Conservation (phyloP, 345 rosid species). For the Limnanthes douglasii region DNA sequence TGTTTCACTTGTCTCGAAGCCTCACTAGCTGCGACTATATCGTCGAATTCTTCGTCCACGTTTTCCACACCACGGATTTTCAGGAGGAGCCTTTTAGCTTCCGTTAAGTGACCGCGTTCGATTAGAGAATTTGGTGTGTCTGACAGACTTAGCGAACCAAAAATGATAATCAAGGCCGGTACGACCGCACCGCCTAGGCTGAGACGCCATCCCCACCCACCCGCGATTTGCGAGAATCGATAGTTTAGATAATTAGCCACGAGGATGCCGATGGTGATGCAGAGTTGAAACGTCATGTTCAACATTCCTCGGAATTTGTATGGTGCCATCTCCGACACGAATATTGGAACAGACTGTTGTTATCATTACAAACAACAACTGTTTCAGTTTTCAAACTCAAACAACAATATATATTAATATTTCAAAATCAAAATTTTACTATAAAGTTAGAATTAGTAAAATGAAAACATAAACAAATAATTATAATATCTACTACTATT, state of each 20-base stretch:
- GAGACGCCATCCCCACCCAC: constrained; percentile 25
- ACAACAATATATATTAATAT: too few species aligned
- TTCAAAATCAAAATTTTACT: too few species aligned
- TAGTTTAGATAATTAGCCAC: constrained; percentile 19
- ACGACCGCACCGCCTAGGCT: constrained; percentile 18
- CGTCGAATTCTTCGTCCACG: constrained; percentile 19
- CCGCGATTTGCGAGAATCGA: too few species aligned
- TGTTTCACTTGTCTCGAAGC: constrained; percentile 15
- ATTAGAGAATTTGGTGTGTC: constrained; percentile 25
- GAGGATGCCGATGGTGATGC: constrained; percentile 20
- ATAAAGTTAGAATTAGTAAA: too few species aligned
- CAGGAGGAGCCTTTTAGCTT: constrained; percentile 11
- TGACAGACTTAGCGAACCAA: constrained; percentile 14
- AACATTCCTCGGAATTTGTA: constrained; percentile 19
- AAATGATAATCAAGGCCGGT: constrained; percentile 16
- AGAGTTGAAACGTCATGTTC: constrained; percentile 20
- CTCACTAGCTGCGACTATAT: constrained; percentile 12
- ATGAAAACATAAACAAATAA: too few species aligned
- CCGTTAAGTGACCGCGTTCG: constrained; percentile 14
- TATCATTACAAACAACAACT: too few species aligned
- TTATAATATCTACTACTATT: too few species aligned
- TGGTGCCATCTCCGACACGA: constrained; percentile 35
- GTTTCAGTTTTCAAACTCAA: too few species aligned
- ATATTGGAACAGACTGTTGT: constrained; percentile 31
- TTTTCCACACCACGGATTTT: constrained; percentile 14